Evolutionary conservation across 1,139 yeast species (phyloP).

Genomic region (Hanseniaspora uvarum): DNA sequence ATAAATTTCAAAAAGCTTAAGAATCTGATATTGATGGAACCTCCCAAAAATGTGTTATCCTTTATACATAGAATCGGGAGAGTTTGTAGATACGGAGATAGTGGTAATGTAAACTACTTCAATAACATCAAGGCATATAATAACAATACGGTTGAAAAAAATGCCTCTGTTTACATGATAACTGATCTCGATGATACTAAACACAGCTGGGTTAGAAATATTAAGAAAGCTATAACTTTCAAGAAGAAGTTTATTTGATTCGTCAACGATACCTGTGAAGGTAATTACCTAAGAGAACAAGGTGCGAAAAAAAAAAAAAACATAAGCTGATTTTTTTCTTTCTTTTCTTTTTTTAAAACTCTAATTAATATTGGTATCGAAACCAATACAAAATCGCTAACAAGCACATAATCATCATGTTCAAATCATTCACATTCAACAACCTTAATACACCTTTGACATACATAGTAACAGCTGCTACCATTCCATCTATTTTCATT

Average conservation of each 20-base stretch:
- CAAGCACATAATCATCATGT: neutral
- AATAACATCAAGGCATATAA: slow-evolving; percentile 8
- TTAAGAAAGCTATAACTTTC: slow-evolving; percentile 44
- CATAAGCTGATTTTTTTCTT: neutral
- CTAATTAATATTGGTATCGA: neutral
- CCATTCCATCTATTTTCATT: neutral
- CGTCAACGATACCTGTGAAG: neutral
- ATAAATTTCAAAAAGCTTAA: slow-evolving; percentile 73
- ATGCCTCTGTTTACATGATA: slow-evolving; percentile 77
- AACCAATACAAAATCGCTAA: neutral
- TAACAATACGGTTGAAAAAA: slow-evolving; percentile 48
- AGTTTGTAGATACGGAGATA: slow-evolving; percentile 52
- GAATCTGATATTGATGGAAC: slow-evolving; percentile 73
- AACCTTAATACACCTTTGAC: slow-evolving; percentile 18
- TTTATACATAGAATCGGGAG: slow-evolving; percentile 86
- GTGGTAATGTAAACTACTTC: neutral
- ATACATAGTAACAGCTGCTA: slow-evolving; percentile 10
- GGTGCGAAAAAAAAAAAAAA: slow-evolving; percentile 30
- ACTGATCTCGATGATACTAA: slow-evolving; percentile 41
- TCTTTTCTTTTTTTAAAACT: neutral
- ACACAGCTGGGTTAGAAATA: slow-evolving; percentile 74
- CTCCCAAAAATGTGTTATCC: slow-evolving; percentile 77
- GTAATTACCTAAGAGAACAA: slow-evolving; percentile 45
- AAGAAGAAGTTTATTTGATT: neutral
- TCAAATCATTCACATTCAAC: slow-evolving; percentile 2